Percentiles rank a stretch among this genome's conserved stretches.
These are phyloP conservation scores for Lactifluus piperatus DNA, from an alignment of 768 basidiomycete species.

Conservation along the genomic window DNA sequence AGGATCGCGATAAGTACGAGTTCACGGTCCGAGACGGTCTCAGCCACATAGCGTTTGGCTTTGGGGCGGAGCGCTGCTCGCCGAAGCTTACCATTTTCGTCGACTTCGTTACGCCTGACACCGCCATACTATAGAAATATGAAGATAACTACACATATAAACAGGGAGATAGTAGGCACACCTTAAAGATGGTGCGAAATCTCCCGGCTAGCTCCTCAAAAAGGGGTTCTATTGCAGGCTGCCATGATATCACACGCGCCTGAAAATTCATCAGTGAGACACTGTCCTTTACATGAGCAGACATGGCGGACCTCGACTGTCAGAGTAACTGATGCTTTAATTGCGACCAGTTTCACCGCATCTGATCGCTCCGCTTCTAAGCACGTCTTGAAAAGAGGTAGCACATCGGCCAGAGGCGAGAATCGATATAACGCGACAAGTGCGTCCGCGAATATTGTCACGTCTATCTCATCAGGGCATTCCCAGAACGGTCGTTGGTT, in stretches of 20 bases:
- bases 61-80: conserved; percentile 50
- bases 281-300: not conserved
- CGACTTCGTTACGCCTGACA: conserved; percentile 51
- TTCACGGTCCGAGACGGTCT: conserved; percentile 60
- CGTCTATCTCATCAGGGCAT: conserved; percentile 57
- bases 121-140: conserved; percentile 35
- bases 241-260: conserved; percentile 49
- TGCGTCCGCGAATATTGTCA: conserved; percentile 67
- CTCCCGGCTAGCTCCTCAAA: conserved; percentile 38
- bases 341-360: conserved; percentile 67
- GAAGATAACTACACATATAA: not conserved
- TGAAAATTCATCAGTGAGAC: conserved; percentile 22
- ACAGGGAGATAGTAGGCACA: conserved; percentile 24
- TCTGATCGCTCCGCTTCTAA: conserved; percentile 73
- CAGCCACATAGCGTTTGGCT: conserved; percentile 45
- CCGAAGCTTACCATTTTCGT: conserved; percentile 46
- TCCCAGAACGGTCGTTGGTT: conserved; percentile 58
- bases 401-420: conserved; percentile 50
- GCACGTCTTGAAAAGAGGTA: conserved; percentile 53
- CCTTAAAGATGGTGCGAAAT: conserved; percentile 49
- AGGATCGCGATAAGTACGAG: conserved; percentile 61
- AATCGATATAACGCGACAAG: conserved; percentile 68
- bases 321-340: conserved; percentile 65
- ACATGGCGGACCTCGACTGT: conserved; percentile 48
- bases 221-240: conserved; percentile 43